Percentiles rank a stretch among this genome's conserved stretches.
These are phyloP conservation scores for Jasminum sambac DNA, from an alignment of 257 asterid species.

Conservation along the genomic window DNA sequence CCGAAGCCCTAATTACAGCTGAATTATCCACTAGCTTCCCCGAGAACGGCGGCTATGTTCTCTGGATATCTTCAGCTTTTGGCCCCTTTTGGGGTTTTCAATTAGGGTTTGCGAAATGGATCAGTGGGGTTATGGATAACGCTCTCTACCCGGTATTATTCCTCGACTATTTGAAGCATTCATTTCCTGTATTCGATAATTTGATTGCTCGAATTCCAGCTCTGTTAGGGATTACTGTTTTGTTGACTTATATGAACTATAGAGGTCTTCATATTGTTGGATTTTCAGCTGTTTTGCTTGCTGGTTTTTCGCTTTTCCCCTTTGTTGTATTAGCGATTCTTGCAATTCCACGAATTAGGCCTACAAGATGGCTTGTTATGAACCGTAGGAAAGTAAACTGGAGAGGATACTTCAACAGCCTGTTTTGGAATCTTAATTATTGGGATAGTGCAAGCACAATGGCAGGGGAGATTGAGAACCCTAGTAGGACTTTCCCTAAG, in stretches of 20 bases:
- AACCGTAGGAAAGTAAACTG: conserved; percentile 55
- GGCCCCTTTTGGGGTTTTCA: conserved; percentile 89
- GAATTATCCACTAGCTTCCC: conserved; percentile 85
- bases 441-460: conserved; percentile 91
- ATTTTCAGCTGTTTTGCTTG: conserved; percentile 68
- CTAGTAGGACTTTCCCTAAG: conserved; percentile 65
- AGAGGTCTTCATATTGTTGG: conserved; percentile 84
- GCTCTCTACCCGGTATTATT: conserved; percentile 90
- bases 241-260: conserved; percentile 64
- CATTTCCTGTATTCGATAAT: conserved; percentile 53
- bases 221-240: conserved; percentile 58
- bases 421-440: conserved; percentile 86
- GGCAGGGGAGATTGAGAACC: conserved; percentile 84
- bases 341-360: conserved; percentile 64
- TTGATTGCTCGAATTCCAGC: conserved; percentile 69
- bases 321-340: conserved; percentile 58
- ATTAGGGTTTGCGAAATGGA: conserved; percentile 93
- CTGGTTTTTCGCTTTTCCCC: conserved; percentile 71
- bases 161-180: conserved; percentile 83
- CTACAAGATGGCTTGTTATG: conserved; percentile 59
- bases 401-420: conserved; percentile 72
- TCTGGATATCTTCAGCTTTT: conserved; percentile 84
- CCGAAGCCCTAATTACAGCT: conserved; percentile 83
- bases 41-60: conserved; percentile 78
- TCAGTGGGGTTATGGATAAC: conserved; percentile 93